These are phyloP conservation scores for Suillus cothurnatus DNA, from an alignment of 768 basidiomycete genomes.

Conservation along the genomic window DNA sequence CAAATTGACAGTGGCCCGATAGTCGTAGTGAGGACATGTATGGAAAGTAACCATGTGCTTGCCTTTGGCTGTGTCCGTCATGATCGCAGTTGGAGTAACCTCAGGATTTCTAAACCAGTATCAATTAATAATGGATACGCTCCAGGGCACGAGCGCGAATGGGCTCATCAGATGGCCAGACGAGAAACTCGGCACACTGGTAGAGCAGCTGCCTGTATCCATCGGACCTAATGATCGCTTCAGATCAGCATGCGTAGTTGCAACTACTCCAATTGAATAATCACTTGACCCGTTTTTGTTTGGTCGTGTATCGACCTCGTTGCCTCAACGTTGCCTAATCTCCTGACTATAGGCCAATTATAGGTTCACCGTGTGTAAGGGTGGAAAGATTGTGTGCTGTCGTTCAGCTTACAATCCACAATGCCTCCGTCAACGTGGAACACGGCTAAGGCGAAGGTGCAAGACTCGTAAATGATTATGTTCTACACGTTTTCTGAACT, in stretches of 20 bases:
- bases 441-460: constrained; percentile 61
- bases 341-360: background rate
- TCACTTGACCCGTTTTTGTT: constrained; percentile 1
- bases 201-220: background rate
- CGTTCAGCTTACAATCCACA: constrained; percentile 1
- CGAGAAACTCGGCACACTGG: background rate
- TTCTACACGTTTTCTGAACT: constrained; percentile 7
- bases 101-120: background rate
- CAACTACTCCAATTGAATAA: background rate
- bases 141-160: background rate
- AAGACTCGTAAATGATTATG: background rate
- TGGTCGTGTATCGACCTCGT: background rate
- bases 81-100: background rate
- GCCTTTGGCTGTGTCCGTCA: background rate
- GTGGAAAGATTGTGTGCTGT: background rate
- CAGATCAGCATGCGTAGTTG: background rate
- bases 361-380: constrained; percentile 1
- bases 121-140: background rate
- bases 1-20: background rate
- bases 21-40: background rate
- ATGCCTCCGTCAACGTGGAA: constrained; percentile 51
- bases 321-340: background rate
- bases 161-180: background rate
- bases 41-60: background rate
- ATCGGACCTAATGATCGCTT: background rate